Evolutionary conservation across 2,329 filamentous ascomycete species (phyloP).

Genomic region (Colletotrichum navitas): DNA sequence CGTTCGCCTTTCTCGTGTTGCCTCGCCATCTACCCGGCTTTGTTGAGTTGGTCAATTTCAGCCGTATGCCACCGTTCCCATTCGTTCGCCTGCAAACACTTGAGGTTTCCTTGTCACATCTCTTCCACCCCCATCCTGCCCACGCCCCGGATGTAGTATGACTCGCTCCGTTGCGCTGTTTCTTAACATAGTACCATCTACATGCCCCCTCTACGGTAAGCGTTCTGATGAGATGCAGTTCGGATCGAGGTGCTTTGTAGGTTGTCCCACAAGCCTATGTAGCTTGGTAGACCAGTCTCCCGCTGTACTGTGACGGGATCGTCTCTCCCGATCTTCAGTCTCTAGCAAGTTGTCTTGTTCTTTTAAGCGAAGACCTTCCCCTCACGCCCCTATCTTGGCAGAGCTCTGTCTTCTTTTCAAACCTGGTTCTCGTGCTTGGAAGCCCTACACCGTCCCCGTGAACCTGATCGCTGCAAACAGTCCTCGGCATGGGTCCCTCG

Average conservation of each 20-base stretch:
- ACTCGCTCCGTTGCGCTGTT: not conserved
- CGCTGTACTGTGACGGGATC: not conserved
- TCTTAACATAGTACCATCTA: conserved; percentile 9
- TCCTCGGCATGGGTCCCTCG: conserved; percentile 43
- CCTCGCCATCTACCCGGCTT: not conserved
- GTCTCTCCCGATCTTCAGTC: not conserved
- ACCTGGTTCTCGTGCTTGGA: not conserved
- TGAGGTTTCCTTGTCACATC: conserved; percentile 20
- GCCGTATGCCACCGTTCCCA: conserved; percentile 25
- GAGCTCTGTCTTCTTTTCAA: not conserved
- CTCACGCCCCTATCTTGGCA: not conserved
- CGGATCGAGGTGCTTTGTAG: not conserved
- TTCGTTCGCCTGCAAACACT: conserved; percentile 25
- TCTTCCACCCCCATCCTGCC: not conserved
- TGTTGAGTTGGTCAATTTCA: conserved; percentile 6
- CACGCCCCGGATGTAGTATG: conserved; percentile 2
- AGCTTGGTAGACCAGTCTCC: not conserved
- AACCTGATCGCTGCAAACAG: not conserved
- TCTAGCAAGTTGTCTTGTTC: not conserved
- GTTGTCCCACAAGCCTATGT: not conserved
- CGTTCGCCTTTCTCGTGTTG: not conserved
- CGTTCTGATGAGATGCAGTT: not conserved
- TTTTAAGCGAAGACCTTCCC: conserved; percentile 18
- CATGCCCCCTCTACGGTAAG: conserved; percentile 4
- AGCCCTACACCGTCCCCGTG: not conserved